Evolutionary conservation across 345 rosid species (phyloP).

Genomic region (Turritis glabra): DNA sequence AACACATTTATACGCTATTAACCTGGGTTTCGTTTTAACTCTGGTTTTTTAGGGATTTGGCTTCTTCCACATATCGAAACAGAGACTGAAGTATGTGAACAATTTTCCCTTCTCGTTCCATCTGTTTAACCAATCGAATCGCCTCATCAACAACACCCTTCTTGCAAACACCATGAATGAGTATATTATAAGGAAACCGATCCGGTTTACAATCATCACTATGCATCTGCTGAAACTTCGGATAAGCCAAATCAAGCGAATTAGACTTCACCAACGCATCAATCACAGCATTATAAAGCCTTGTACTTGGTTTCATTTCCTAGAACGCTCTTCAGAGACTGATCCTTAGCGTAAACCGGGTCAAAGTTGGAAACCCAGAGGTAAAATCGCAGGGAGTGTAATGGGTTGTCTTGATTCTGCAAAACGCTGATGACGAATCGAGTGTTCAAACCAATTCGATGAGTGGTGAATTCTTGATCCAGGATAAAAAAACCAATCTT

Average conservation of each 20-base stretch:
- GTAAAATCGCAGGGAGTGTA: conserved; percentile 60
- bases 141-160: conserved; percentile 85
- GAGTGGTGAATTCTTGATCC: conserved; percentile 59
- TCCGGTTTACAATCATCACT: conserved; percentile 78
- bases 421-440: conserved; percentile 60
- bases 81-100: conserved; percentile 65
- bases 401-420: conserved; percentile 79
- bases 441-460: conserved; percentile 52
- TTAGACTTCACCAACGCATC: conserved; percentile 82
- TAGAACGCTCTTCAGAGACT: conserved; percentile 54
- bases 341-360: conserved; percentile 52
- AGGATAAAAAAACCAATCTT: conserved; percentile 77
- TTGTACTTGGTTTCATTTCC: conserved; percentile 64
- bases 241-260: conserved; percentile 85
- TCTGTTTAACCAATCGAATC: conserved; percentile 75
- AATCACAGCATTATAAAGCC: conserved; percentile 81
- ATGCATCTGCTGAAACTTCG: conserved; percentile 88
- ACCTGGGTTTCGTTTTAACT: too few species aligned
- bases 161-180: conserved; percentile 85
- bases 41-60: too few species aligned
- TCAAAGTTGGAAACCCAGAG: conserved; percentile 71
- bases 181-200: conserved; percentile 86
- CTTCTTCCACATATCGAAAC: too few species aligned
- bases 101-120: conserved; percentile 80
- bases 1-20: too few species aligned